phyloP scores from a whole-genome alignment of 2,329 filamentous ascomycete species.

The Pseudogymnoascus sp. region DNA sequence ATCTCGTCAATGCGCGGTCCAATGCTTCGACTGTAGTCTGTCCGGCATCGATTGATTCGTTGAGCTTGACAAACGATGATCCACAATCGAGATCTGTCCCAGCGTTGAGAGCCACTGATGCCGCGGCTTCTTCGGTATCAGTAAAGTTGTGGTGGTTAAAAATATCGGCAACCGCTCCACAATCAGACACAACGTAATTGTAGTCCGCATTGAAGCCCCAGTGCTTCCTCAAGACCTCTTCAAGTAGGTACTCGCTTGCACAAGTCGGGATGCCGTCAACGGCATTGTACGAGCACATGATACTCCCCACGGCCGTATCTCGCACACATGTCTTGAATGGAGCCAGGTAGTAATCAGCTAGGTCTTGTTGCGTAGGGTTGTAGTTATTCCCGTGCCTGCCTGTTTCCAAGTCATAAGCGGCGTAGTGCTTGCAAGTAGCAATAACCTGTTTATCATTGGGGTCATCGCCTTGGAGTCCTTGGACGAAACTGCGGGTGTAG shows the following conservation, averaged over 20 bases:
- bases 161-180: conserved; percentile 53
- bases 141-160: background rate
- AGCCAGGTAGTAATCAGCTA: conserved; percentile 60
- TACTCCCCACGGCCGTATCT: conserved; percentile 42
- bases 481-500: conserved; percentile 46
- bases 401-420: conserved; percentile 40
- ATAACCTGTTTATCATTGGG: conserved; percentile 38
- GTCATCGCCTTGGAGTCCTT: conserved; percentile 43
- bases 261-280: conserved; percentile 60
- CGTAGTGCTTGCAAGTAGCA: conserved; percentile 52
- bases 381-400: conserved; percentile 45
- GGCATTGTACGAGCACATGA: conserved; percentile 57
- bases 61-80: background rate
- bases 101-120: background rate
- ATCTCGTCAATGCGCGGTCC: conserved; percentile 41
- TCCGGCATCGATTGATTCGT: conserved; percentile 23
- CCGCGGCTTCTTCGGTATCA: background rate
- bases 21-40: conserved; percentile 38
- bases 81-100: conserved; percentile 3
- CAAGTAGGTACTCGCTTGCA: conserved; percentile 52
- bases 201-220: conserved; percentile 56
- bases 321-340: conserved; percentile 56
- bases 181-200: conserved; percentile 58
- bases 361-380: conserved; percentile 49
- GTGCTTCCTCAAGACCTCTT: conserved; percentile 54